Evolutionary conservation across 1,284 basidiomycete genomes (phyloP).

Genomic region (Trichosporon ovoides): DNA sequence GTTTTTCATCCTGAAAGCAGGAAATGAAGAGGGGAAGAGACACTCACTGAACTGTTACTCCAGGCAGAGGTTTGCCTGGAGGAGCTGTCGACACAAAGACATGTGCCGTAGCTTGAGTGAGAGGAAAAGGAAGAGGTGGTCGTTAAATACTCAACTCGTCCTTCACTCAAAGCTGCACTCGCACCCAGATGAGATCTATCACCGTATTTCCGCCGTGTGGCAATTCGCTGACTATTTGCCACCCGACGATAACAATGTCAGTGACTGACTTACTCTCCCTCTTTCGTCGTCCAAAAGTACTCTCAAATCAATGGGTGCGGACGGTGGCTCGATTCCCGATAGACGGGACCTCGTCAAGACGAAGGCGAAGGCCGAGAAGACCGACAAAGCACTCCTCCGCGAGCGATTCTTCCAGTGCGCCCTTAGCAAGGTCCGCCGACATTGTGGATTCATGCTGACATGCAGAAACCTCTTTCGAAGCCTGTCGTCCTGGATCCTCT

Average conservation of each 20-base stretch:
- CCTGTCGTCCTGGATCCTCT: conserved; percentile 83
- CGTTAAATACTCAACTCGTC: neutral
- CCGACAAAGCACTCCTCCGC: conserved; percentile 74
- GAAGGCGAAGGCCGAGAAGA: conserved; percentile 54
- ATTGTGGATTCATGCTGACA: neutral
- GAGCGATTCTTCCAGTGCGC: conserved; percentile 90
- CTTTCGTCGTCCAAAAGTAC: neutral
- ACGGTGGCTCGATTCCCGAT: conserved; percentile 49
- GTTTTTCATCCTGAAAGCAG: conserved; percentile 35
- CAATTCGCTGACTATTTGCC: conserved; percentile 6
- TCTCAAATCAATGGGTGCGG: conserved; percentile 41
- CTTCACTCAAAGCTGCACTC: neutral
- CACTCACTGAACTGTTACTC: conserved; percentile 7
- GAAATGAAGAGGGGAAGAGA: conserved; percentile 8
- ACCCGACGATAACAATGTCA: conserved; percentile 9
- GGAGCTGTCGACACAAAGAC: conserved; percentile 6
- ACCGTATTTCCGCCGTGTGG: conserved; percentile 5
- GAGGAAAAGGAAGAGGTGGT: neutral
- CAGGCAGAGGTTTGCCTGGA: neutral
- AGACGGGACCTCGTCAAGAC: conserved; percentile 48
- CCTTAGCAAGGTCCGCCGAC: conserved; percentile 69
- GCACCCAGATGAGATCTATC: neutral
- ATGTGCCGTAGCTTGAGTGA: conserved; percentile 1
- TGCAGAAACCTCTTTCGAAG: conserved; percentile 69
- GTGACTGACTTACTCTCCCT: neutral